Conservation (phyloP, 2,329 filamentous ascomycete genomes). For the Botryotinia narcissicola region DNA sequence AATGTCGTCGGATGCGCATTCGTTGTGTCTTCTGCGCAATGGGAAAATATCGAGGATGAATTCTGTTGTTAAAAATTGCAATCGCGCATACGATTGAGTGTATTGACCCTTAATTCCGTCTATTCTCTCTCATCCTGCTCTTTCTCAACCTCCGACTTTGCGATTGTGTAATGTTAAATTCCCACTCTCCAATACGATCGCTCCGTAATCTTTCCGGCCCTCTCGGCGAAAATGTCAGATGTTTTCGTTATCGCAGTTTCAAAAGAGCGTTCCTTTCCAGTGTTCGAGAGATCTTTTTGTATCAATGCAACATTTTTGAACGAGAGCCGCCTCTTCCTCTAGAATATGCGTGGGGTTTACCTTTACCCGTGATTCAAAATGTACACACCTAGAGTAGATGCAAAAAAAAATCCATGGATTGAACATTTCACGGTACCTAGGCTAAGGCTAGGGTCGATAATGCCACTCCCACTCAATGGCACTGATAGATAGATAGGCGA, state of each 20-base stretch:
- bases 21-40: not conserved
- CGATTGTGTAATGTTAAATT: constrained; percentile 3
- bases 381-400: not conserved
- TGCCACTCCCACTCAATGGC: not conserved
- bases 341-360: constrained; percentile 3
- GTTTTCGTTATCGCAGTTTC: not conserved
- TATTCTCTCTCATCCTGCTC: constrained; percentile 17
- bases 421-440: not conserved
- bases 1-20: constrained; percentile 8
- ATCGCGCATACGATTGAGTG: constrained; percentile 11
- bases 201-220: constrained; percentile 11
- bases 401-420: not conserved
- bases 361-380: not conserved
- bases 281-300: not conserved
- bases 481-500: constrained; percentile 13
- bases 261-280: not conserved
- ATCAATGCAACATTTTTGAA: constrained; percentile 11
- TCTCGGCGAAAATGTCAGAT: constrained; percentile 10
- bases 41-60: not conserved
- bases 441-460: not conserved
- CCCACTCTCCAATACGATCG: not conserved
- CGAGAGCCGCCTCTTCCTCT: constrained; percentile 15
- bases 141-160: constrained; percentile 5
- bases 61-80: not conserved
- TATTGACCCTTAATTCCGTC: not conserved